Base-by-base conservation (phyloP, 345 rosid genomes). In the Dimocarpus longan region DNA sequence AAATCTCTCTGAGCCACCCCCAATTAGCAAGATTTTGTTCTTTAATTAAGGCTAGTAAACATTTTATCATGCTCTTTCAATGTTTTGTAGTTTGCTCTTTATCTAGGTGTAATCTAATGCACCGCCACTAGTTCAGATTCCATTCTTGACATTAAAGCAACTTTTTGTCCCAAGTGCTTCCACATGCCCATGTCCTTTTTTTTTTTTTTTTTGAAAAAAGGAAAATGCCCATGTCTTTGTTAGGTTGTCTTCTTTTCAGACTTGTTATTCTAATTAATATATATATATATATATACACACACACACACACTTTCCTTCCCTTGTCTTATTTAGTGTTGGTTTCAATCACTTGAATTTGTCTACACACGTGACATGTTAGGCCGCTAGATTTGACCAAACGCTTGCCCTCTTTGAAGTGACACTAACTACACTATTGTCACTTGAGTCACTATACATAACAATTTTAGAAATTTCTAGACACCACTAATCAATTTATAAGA, bases 51-150 rank as follows among this genome's bases (percentile, higher is more conserved):
- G 28, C 28, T 26, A 26, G 1, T 26, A 26, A 26, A 26, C 28
- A 26, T 26, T 26, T 0, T 1, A 26, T 26, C 28, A 26, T 26
- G 28, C 28, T 26, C 28, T 26, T 26, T 26, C 1, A 26, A 26
- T 0, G 28, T 26, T 26, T 26, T 26, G 28, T 26, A 26, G 28
- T 26, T 26, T 26, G 37, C 37, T 12, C 15, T 15, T 13, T 1
- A n/a, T 24, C 6, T 39, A 12, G 63, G 56, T 70, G 60, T 7
- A 73, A 73, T 64, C 59, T 16, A 73, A 67, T 48, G 81, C 65
- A 62, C 59, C 44, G 52, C 26, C 80, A 68, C 70, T 43, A 1
- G 26, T 28, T 64, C 18, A 65, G 44, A 48, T 64, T 75, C 71
- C 71, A 32, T 75, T 28, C 46, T 75, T 37, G 6, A 48, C 46